These are phyloP conservation scores for Aureobasidium zeae DNA, from an alignment of 2,329 filamentous ascomycete species.

Conservation along the genomic window DNA sequence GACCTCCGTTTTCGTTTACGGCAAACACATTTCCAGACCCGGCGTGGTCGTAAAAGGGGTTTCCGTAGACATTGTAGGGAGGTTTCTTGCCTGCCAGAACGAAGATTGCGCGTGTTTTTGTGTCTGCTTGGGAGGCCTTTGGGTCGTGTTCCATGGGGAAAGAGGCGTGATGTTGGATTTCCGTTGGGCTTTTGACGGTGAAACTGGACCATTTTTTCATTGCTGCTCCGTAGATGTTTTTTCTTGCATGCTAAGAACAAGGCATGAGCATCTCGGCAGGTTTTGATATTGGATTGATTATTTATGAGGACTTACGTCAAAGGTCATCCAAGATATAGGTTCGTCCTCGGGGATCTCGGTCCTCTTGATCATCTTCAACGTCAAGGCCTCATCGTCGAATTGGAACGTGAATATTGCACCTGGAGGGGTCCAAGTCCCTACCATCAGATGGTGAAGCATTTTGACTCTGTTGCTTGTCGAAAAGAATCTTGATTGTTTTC, in stretches of 20 bases:
- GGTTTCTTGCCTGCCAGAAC: conserved; percentile 68
- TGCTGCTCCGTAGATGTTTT: conserved; percentile 77
- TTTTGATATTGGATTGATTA: neutral
- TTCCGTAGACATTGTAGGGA: conserved; percentile 77
- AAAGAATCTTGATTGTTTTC: neutral
- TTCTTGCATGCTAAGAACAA: conserved; percentile 60
- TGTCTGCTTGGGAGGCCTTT: conserved; percentile 56
- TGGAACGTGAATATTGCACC: conserved; percentile 83
- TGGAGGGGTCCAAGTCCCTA: conserved; percentile 79
- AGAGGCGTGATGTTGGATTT: conserved; percentile 66
- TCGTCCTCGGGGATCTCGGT: conserved; percentile 74
- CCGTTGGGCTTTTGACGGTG: conserved; percentile 61
- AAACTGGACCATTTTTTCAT: conserved; percentile 94
- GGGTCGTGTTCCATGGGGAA: conserved; percentile 67
- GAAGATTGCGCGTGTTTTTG: conserved; percentile 84
- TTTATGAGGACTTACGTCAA: conserved; percentile 53
- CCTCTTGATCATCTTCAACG: conserved; percentile 65
- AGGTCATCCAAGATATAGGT: conserved; percentile 90
- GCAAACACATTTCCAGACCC: conserved; percentile 72
- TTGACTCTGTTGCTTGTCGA: conserved; percentile 22
- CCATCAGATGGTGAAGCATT: conserved; percentile 86
- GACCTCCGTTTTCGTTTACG: conserved; percentile 46
- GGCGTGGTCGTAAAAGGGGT: conserved; percentile 81
- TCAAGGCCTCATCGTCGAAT: conserved; percentile 74
- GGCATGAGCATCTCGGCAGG: neutral